These are phyloP conservation scores for Haberlea rhodopensis DNA, from an alignment of 257 asterid genomes.

Conservation along the genomic window DNA sequence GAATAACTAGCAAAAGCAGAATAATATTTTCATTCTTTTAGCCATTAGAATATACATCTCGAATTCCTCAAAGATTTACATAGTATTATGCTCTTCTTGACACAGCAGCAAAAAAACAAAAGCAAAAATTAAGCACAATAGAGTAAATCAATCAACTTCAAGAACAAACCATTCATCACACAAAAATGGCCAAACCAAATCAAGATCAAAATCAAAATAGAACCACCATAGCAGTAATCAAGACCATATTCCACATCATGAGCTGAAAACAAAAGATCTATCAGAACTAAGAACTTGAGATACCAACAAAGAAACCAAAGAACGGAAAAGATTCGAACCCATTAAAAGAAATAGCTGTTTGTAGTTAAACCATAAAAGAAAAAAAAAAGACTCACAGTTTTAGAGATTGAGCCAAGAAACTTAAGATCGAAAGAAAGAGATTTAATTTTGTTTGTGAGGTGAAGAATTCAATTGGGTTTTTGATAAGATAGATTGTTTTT, in stretches of 20 bases:
- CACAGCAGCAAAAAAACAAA: background rate
- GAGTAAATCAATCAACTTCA: constrained; percentile 6
- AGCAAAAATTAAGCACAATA: background rate
- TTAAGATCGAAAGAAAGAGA: constrained; percentile 21
- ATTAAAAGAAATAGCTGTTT: background rate
- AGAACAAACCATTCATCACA: background rate
- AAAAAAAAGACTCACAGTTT: constrained; percentile 33
- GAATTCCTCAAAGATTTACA: constrained; percentile 9
- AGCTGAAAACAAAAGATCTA: constrained; percentile 9
- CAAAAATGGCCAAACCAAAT: background rate
- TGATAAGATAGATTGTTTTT: constrained; percentile 27
- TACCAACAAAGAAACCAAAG: constrained; percentile 21
- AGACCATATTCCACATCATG: constrained; percentile 4
- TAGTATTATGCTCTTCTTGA: constrained; percentile 2
- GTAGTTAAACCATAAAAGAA: too few relatives aligned
- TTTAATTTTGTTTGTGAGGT: constrained; percentile 20
- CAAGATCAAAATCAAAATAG: constrained; percentile 21
- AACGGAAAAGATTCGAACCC: background rate
- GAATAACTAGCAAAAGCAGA: too few relatives aligned
- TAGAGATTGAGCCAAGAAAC: constrained; percentile 27
- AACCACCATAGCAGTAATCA: constrained; percentile 16
- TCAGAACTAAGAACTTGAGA: constrained; percentile 13
- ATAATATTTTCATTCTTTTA: too few relatives aligned
- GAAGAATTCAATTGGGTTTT: constrained; percentile 28
- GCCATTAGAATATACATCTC: too few relatives aligned